Evolutionary conservation across 495 filamentous ascomycete species (phyloP).

Genomic region (Neurospora sp.): DNA sequence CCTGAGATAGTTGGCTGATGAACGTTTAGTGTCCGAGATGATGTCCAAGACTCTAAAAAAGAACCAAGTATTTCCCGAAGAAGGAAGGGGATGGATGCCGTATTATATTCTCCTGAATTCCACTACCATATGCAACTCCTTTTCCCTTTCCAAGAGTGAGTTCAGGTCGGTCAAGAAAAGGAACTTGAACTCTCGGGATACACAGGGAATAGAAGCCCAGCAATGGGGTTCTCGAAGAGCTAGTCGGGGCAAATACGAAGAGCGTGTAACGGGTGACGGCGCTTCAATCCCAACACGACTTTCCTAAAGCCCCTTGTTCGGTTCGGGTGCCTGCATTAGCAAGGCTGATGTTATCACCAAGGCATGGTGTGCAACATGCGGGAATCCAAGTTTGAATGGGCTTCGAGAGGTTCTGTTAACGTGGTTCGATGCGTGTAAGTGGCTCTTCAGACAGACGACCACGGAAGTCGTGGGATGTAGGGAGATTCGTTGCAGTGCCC

Average conservation of each 20-base stretch:
- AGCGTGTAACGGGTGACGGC: conserved; percentile 22
- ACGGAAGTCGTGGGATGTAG: neutral
- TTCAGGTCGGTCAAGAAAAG: neutral
- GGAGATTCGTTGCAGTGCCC: neutral
- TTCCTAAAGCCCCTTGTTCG: conserved; percentile 4
- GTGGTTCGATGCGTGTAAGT: neutral
- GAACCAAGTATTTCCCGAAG: neutral
- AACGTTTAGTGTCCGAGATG: neutral
- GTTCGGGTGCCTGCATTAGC: conserved; percentile 15
- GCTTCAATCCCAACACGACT: neutral
- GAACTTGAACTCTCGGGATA: neutral
- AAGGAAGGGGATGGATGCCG: neutral
- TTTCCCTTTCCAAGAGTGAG: neutral
- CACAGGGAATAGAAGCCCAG: neutral
- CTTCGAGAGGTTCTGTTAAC: neutral
- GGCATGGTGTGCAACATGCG: neutral
- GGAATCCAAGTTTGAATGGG: neutral
- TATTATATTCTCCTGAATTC: neutral
- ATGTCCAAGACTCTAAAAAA: neutral
- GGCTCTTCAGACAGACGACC: neutral
- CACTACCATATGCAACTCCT: neutral
- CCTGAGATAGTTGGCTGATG: neutral
- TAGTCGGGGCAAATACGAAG: conserved; percentile 11
- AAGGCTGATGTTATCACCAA: conserved; percentile 9
- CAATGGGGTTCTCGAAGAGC: neutral